phyloP scores from a whole-genome alignment of 306 rosid genomes.

The Malus orientalis region DNA sequence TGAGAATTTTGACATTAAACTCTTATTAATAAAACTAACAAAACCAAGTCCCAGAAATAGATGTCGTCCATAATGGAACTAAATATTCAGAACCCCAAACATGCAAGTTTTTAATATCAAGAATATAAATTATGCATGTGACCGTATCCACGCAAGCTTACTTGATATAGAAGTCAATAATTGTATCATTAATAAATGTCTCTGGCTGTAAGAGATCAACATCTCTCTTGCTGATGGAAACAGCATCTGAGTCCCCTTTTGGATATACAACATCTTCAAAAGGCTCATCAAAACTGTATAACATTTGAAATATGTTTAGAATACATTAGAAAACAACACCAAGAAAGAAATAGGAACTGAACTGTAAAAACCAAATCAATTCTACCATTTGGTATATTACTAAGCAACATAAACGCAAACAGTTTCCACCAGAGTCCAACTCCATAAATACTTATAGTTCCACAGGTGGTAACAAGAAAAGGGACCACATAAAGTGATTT shows the following conservation, averaged over 20 bases:
- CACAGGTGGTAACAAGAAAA: neutral
- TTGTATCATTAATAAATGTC: constrained; percentile 82
- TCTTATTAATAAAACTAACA: neutral
- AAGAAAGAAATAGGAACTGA: neutral
- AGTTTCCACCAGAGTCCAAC: neutral
- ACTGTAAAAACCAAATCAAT: neutral
- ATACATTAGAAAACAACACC: neutral
- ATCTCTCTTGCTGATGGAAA: constrained; percentile 82
- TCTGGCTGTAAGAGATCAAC: constrained; percentile 95
- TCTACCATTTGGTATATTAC: too few species aligned
- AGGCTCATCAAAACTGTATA: constrained; percentile 67
- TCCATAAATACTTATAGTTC: neutral
- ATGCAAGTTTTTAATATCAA: neutral
- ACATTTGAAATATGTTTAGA: constrained; percentile 13
- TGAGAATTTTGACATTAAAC: neutral
- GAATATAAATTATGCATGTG: neutral
- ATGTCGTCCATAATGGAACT: neutral
- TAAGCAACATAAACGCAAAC: neutral
- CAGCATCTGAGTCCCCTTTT: constrained; percentile 89
- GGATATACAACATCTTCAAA: constrained; percentile 85
- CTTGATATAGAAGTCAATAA: constrained; percentile 90
- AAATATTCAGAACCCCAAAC: neutral
- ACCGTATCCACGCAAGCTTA: constrained; percentile 30
- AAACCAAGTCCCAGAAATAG: neutral
- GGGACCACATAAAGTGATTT: neutral